Conservation (phyloP, 495 filamentous ascomycete genomes). For the Chlorociboria aeruginascens region DNA sequence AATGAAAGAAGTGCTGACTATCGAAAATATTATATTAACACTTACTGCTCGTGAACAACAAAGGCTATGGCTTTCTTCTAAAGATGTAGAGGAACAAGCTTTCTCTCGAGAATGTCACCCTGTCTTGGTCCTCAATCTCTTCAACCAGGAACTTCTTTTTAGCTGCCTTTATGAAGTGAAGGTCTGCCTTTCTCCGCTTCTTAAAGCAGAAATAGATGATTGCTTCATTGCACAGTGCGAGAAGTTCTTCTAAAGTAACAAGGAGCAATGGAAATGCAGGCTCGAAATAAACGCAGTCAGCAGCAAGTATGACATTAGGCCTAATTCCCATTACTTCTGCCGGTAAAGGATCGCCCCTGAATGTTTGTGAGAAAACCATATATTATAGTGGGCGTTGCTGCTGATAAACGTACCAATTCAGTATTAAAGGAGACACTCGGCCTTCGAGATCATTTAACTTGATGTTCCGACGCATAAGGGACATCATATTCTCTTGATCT, state of each 20-base stretch:
- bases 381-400: neutral
- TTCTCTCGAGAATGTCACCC: conserved; percentile 44
- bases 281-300: conserved; percentile 96
- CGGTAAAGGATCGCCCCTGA: conserved; percentile 44
- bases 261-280: conserved; percentile 82
- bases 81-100: conserved; percentile 51
- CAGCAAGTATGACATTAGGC: conserved; percentile 76
- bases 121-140: conserved; percentile 51
- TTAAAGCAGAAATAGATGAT: conserved; percentile 93
- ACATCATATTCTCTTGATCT: conserved; percentile 74
- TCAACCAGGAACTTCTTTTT: conserved; percentile 51
- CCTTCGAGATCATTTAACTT: conserved; percentile 57
- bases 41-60: neutral
- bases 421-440: conserved; percentile 44
- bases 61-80: conserved; percentile 27
- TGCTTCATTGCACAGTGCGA: conserved; percentile 39
- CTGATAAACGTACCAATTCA: conserved; percentile 57
- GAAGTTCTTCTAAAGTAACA: conserved; percentile 56
- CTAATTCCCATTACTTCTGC: conserved; percentile 30
- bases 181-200: conserved; percentile 66
- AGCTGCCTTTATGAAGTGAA: conserved; percentile 57
- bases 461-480: conserved; percentile 77
- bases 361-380: neutral
- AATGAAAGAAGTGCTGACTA: no score
- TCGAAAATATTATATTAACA: no score